Evolutionary conservation across 1,284 basidiomycete species (phyloP), one percentile per base, ranked within the genome.

Genomic region (Paramarasmius palmivorus): DNA sequence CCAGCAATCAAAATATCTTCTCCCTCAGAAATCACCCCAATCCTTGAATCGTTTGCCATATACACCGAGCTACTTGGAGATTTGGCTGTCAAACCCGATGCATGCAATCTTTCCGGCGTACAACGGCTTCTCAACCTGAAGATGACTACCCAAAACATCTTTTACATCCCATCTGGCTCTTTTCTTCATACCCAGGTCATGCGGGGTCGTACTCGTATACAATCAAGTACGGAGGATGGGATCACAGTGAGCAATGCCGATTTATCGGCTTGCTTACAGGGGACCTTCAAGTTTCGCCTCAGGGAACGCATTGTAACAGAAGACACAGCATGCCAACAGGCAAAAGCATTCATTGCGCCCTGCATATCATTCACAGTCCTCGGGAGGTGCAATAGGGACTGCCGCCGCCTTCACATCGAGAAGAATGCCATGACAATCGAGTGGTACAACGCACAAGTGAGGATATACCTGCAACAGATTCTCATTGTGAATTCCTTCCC

Each of bases 121-220:
- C 44, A 46, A 7, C 5, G 25, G 3, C 44, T 46, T 8, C 32
- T 46, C 44, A 46, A 26, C 25, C 29, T 46, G 25, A 46, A 26
- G 44, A 46, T 46, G 44, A 46, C 44, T 12, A 46, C 44, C 6
- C 44, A 46, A 26, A 46, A 46, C 44, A 26, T 46, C 12, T 46
- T 46, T 29, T 26, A 29, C 25, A 7, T 46, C 23, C 14, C 44
- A 4, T 26, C 44, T 7, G 44, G 14, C 4, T 32, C 44, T 26
- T 46, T n/a, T n/a, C 25, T 46, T 14, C 44, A 46, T 26, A 17
- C 25, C 5, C 25, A 23, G 29, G 25, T 46, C n/a, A 29, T 46
- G 44, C 10, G 19, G 7, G 44, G 44, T 6, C 44, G 25, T 8
- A 46, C 44, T 9, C 44, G 44, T 29, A 46, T 46, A 23, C 22